Evolutionary conservation across 805 yeast species (phyloP).

Genomic region (Candida ortonii): DNA sequence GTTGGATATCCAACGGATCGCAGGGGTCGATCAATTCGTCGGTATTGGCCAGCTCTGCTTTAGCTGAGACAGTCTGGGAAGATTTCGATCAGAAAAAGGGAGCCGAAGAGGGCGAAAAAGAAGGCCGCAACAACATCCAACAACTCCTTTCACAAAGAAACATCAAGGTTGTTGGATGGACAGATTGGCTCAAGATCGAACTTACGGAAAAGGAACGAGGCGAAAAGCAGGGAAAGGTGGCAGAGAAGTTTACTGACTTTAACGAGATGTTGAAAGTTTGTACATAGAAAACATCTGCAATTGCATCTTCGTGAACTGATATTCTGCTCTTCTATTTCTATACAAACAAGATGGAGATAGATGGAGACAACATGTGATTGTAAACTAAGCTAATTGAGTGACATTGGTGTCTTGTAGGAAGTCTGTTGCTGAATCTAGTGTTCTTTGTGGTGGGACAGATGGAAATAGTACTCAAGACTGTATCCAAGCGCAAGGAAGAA

Average conservation of each 20-base stretch:
- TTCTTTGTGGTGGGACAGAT: slow-evolving; percentile 63
- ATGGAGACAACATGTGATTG: neutral
- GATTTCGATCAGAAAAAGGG: slow-evolving; percentile 37
- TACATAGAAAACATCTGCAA: slow-evolving; percentile 3
- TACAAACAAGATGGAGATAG: slow-evolving; percentile 4
- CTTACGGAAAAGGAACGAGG: slow-evolving; percentile 53
- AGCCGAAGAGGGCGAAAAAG: slow-evolving; percentile 19
- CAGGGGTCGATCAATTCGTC: slow-evolving; percentile 90
- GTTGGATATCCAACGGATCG: slow-evolving; percentile 89
- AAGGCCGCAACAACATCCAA: slow-evolving; percentile 33
- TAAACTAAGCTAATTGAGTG: slow-evolving; percentile 13
- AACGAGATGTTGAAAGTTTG: slow-evolving; percentile 45
- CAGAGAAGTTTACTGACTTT: slow-evolving; percentile 52
- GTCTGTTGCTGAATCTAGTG: slow-evolving; percentile 29
- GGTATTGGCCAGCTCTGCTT: slow-evolving; percentile 76
- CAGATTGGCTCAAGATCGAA: slow-evolving; percentile 63
- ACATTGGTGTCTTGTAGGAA: too few relatives aligned
- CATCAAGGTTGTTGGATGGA: slow-evolving; percentile 50
- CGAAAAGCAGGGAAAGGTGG: slow-evolving; percentile 42
- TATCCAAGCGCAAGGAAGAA: slow-evolving; percentile 75
- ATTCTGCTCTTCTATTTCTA: slow-evolving; percentile 4
- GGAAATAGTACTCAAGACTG: slow-evolving; percentile 91
- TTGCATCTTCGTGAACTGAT: too few relatives aligned
- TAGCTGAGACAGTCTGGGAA: slow-evolving; percentile 61
- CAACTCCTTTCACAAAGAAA: slow-evolving; percentile 19